phyloP scores from a whole-genome alignment of 345 rosid genomes.

The Hibiscus tridactylites region DNA sequence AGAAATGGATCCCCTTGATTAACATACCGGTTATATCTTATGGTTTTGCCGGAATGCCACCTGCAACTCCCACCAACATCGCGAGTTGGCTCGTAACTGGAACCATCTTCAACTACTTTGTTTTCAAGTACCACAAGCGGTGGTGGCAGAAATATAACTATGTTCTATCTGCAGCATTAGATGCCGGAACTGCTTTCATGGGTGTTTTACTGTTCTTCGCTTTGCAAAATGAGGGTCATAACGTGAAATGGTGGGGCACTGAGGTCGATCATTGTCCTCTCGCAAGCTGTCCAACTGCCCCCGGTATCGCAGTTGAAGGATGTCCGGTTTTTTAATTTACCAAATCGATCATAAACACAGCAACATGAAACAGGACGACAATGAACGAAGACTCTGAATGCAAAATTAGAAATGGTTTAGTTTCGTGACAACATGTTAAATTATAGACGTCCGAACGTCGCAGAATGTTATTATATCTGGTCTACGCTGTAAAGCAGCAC shows the following conservation, averaged over 20 bases:
- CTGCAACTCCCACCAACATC: conserved; percentile 96
- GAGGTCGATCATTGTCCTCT: conserved; percentile 85
- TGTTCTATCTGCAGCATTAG: conserved; percentile 89
- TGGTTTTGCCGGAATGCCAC: conserved; percentile 99
- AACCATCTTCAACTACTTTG: conserved; percentile 84
- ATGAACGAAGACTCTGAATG: background rate
- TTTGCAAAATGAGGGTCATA: conserved; percentile 54
- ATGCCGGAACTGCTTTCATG: conserved; percentile 99
- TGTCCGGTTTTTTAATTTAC: conserved; percentile 48
- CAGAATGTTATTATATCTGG: background rate
- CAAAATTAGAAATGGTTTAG: background rate
- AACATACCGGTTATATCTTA: conserved; percentile 93
- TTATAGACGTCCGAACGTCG: background rate
- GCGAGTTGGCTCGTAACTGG: conserved; percentile 96
- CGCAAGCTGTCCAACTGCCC: conserved; percentile 83
- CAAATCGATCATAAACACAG: background rate
- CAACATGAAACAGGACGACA: background rate
- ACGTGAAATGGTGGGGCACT: conserved; percentile 90
- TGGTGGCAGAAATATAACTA: conserved; percentile 99
- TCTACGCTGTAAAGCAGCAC: too few species aligned
- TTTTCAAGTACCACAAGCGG: conserved; percentile 73
- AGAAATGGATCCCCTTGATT: conserved; percentile 94
- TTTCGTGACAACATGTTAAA: background rate
- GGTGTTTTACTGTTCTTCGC: conserved; percentile 87
- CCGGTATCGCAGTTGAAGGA: conserved; percentile 52